A percentile compares a stretch with the other conserved stretches of the same genome.
These are phyloP conservation scores for Aspergillus sergii DNA, from an alignment of 2,329 filamentous ascomycete genomes.

Conservation along the genomic window DNA sequence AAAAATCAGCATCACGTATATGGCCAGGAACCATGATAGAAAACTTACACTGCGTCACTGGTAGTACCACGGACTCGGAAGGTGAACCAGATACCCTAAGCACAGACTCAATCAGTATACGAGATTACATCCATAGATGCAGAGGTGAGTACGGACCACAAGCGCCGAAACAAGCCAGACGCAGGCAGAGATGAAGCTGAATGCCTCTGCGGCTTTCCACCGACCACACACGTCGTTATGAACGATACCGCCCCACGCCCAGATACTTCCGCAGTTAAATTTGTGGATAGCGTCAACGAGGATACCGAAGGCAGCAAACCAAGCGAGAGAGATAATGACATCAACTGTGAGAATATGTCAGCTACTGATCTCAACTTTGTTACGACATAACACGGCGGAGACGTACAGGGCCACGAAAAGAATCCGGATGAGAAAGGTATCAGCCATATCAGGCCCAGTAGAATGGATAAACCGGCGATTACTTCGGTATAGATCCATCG, in stretches of 20 bases:
- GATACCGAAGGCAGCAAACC: slow-evolving; percentile 71
- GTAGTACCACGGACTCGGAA: slow-evolving; percentile 28
- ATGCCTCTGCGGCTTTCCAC: slow-evolving; percentile 72
- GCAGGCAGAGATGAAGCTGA: slow-evolving; percentile 70
- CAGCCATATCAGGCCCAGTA: slow-evolving; percentile 72
- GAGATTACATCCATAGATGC: not conserved
- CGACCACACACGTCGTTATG: slow-evolving; percentile 61
- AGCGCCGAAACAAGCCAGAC: slow-evolving; percentile 69
- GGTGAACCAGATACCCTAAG: slow-evolving; percentile 40
- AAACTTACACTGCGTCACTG: slow-evolving; percentile 27
- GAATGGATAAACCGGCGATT: slow-evolving; percentile 67
- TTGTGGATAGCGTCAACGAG: slow-evolving; percentile 60
- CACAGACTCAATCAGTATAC: not conserved
- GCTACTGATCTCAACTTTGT: not conserved
- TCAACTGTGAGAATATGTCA: slow-evolving; percentile 52
- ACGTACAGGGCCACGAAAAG: slow-evolving; percentile 64
- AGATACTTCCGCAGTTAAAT: slow-evolving; percentile 58
- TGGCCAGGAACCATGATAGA: not conserved
- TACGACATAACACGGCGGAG: not conserved
- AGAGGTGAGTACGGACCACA: slow-evolving; percentile 44
- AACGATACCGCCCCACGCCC: slow-evolving; percentile 61
- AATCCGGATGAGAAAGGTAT: slow-evolving; percentile 70
- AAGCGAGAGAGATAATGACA: slow-evolving; percentile 67
- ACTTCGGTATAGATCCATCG: slow-evolving; percentile 77
- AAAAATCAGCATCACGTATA: not conserved